Evolutionary conservation across 805 yeast species (phyloP), one percentile per base, ranked within the genome.

Genomic region (Tetrapisispora nanseiensis): DNA sequence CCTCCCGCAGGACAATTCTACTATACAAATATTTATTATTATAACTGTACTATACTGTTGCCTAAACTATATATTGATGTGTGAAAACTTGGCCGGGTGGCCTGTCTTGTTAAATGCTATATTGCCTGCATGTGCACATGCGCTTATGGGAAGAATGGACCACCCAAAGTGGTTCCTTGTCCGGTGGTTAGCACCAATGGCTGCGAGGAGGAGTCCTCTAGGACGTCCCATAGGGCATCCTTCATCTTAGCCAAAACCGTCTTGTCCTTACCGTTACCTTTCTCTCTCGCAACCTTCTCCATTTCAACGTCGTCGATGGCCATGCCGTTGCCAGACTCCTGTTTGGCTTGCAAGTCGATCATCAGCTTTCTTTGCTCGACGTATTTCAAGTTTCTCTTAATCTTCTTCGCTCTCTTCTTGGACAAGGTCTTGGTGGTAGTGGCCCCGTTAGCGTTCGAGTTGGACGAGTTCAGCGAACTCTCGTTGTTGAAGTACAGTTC

Each of bases 161-260:
- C 78, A 33, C 95, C 96, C 49, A 87, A 64, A 11, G 94, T 82
- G 27, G 96, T 87, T 44, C 95, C 95, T 56, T 78, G 76, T 30
- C 86, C 84, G 21, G 69, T 62, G 22, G 67, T 61, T 36, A 70
- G 59, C 26, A 68, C 63, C 45, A 76, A 63, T 16, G 71, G 70
- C 27, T 67, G 67, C 30, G 71, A 61, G 4, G 75, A 67, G 3
- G 68, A 65, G 56, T 78, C 83, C 42, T 77, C 84, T 31, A 82
- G 70, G n/a, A 78, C 80, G 2, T 75, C 68, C 86, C 89, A 82
- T 27, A 83, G 70, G 6, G 86, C 82, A 34, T 72, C 72, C 63
- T 81, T 79, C 39, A 81, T 72, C 33, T 50, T 46, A 11, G 51
- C 42, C 22, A 54, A 43, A 45, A 70, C 56, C 49, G 69, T 71